Evolutionary conservation across 306 rosid species (phyloP), one percentile per base, ranked within the genome.

Genomic region (Gillenia trifoliata): DNA sequence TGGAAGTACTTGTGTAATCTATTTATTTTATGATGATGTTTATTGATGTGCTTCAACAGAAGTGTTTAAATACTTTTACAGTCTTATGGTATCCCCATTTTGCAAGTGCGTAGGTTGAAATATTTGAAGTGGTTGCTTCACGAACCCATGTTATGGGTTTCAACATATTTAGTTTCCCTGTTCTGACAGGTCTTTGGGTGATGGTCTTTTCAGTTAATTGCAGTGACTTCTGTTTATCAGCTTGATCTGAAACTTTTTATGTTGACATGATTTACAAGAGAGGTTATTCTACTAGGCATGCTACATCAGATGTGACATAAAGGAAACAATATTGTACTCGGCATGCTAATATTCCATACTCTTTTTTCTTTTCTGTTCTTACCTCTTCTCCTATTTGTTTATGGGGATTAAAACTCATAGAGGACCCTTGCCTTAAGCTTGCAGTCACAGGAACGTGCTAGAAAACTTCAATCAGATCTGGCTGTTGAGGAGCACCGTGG

Each of bases 401-500:
- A 3, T 1, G n/a, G 47, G 47, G 30, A 70, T 25, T 54, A 70
- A 49, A 68, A 29, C 75, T 78, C 52, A 79, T 43, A 79, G 25
- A 77, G 56, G 47, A 55, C 40, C 26, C 43, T 71, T 69, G 62
- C 75, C 34, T 79, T 83, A 49, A 66, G 76, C 75, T 71, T 85
- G 80, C 89, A 94, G 97, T 90, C 98, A 62, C 86, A 81, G 19
- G 97, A 91, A 40, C 90, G 92, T 25, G 90, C 96, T 55, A 90
- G 91, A 86, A 84, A 79, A 87, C 95, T 94, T 64, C 82, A 81
- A 71, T 91, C 89, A 72, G 97, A 94, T 77, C 83, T 94, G 79
- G 96, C 96, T 67, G 91, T 90, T 55, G 98, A 94, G 84, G 98
- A 94, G 69, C 90, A 87, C 36, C 94, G 93, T 69, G 92, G 75